Base-by-base conservation (phyloP, 2,329 filamentous ascomycete species). In the Trichoderma brevicompactum region DNA sequence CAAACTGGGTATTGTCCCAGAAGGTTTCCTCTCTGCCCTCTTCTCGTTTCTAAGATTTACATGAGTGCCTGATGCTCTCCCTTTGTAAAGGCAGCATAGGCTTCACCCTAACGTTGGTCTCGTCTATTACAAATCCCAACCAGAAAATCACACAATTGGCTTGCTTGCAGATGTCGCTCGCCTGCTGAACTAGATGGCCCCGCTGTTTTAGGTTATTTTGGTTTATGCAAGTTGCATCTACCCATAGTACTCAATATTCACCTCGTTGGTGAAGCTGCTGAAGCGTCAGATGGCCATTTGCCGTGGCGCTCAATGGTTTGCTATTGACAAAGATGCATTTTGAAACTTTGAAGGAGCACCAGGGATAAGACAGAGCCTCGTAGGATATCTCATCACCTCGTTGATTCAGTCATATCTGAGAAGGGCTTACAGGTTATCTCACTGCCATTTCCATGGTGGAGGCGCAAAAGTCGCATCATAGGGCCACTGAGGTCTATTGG, bases 351-450 rank as follows among this genome's bases (percentile, higher is more conserved):
- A 13, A 15, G 3, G 13, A 15, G 15, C 65, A 61, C 54, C 65
- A 67, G 12, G 61, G 56, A 34, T 67, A 67, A 1, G 65, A 67
- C 13, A 67, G 56, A 9, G 61, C 65, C 23, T 65, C 41, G 12
- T 65, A 67, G 15, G 54, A 28, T 19, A 59, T 52, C 7, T 34
- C 19, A 43, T 58, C 17, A 12, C 38, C 58, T n/a, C 50, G 13
- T 23, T 52, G 17, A 32, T 41, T 12, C 3, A 43, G 53, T 4
- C 8, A 43, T 43, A 59, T 52, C 10, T 58, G 58, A 5, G 23
- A 66, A 63, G 38, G 63, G 40, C 10, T 58, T 44, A 19, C 65
- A 52, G 12, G 15, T 19, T 49, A 60, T 49, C 5, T 49, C 17
- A 8, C 13, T 49, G 2, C 56, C 43, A 13, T 3, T 15, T 13